These are phyloP conservation scores for Vanrija sp. DNA, from an alignment of 1,284 basidiomycete genomes.

Conservation along the genomic window DNA sequence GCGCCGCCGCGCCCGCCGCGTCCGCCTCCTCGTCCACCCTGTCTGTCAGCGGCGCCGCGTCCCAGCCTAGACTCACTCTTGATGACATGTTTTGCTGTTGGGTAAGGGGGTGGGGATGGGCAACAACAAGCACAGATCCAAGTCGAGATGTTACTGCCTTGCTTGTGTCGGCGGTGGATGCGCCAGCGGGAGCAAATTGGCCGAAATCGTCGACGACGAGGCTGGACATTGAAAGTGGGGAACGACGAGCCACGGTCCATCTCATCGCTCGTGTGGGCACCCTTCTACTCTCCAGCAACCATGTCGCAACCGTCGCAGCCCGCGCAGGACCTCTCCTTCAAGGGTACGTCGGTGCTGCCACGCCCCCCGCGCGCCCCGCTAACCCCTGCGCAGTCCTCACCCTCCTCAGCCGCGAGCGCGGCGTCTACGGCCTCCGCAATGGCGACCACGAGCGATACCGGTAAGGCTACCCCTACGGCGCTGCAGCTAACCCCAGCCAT, in stretches of 20 bases:
- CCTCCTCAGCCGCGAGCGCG: constrained; percentile 68
- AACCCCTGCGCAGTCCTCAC: constrained; percentile 51
- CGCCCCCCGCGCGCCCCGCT: neutral
- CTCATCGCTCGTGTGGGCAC: too few relatives aligned
- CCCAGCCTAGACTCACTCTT: constrained; percentile 5
- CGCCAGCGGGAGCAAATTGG: neutral
- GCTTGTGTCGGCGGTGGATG: too few relatives aligned
- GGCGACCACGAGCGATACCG: constrained; percentile 81
- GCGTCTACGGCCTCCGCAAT: constrained; percentile 82
- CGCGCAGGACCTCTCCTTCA: constrained; percentile 33
- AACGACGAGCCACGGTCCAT: too few relatives aligned
- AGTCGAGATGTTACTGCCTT: neutral
- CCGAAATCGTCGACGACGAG: neutral
- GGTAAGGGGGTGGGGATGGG: neutral
- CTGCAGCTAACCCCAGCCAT: constrained; percentile 55
- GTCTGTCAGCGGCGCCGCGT: neutral
- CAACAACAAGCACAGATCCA: neutral
- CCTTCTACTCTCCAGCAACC: neutral
- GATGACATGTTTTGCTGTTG: constrained; percentile 17
- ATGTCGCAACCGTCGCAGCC: constrained; percentile 6
- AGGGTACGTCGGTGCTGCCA: constrained; percentile 22
- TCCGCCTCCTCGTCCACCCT: constrained; percentile 18
- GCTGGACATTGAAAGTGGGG: neutral
- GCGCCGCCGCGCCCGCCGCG: constrained; percentile 36
- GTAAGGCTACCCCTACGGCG: constrained; percentile 47